phyloP scores from a whole-genome alignment of 2,329 filamentous ascomycete genomes.

The Sporothrix curviconia region DNA sequence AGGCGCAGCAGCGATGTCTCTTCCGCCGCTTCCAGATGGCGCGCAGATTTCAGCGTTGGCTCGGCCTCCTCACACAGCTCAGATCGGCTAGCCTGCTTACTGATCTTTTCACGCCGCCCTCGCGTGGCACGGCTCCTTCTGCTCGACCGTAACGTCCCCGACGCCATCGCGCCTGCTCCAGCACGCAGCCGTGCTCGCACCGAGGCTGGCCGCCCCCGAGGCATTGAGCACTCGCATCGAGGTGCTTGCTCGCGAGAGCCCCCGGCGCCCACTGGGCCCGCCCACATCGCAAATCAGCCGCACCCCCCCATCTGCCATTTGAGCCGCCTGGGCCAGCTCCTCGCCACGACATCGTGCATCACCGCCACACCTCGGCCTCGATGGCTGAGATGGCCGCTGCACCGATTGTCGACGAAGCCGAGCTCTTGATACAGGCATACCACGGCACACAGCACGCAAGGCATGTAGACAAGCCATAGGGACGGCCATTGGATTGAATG shows the following conservation, averaged over 20 bases:
- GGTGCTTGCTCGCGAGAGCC: constrained; percentile 25
- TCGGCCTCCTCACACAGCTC: constrained; percentile 28
- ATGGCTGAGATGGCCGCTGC: constrained; percentile 19
- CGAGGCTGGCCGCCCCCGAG: constrained; percentile 30
- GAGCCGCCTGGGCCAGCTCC: neutral
- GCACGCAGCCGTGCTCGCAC: constrained; percentile 30
- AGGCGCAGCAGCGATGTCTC: constrained; percentile 26
- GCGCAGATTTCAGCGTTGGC: constrained; percentile 24
- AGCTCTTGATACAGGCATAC: no score
- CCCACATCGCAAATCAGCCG: constrained; percentile 13
- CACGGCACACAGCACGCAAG: no score
- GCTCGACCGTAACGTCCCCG: constrained; percentile 26
- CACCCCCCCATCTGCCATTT: neutral
- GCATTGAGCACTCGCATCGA: constrained; percentile 31
- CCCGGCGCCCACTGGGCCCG: constrained; percentile 12
- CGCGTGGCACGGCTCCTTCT: constrained; percentile 26
- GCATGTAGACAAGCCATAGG: no score
- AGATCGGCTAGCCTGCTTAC: constrained; percentile 31
- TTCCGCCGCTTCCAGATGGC: constrained; percentile 27
- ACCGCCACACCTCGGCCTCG: constrained; percentile 20
- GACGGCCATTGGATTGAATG: no score
- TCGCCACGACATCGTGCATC: constrained; percentile 17
- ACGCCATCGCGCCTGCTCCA: constrained; percentile 31
- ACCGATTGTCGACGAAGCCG: constrained; percentile 4
- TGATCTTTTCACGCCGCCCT: constrained; percentile 30